Percentiles rank a stretch among this genome's conserved stretches.
phyloP scores from a whole-genome alignment of 768 basidiomycete species.

The Kwoniella botswanensis region DNA sequence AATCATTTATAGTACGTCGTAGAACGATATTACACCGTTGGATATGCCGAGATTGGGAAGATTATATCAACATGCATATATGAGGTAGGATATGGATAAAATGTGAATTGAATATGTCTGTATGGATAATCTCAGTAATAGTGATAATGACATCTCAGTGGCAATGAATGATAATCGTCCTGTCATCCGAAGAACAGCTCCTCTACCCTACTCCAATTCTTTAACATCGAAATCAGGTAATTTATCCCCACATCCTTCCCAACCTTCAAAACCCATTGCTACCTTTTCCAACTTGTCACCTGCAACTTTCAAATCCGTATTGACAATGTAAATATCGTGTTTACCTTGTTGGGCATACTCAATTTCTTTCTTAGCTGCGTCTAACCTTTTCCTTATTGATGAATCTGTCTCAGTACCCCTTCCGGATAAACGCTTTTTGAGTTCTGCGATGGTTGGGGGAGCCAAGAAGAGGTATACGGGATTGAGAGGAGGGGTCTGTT shows the following conservation, averaged over 20 bases:
- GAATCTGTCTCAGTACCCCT: conserved; percentile 84
- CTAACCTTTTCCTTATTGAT: conserved; percentile 74
- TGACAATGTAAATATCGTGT: conserved; percentile 85
- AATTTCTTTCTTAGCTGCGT: conserved; percentile 78
- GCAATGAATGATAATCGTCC: too few relatives aligned
- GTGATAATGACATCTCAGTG: too few relatives aligned
- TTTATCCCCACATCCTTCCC: conserved; percentile 66
- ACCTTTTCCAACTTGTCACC: conserved; percentile 77
- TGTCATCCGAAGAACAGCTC: too few relatives aligned
- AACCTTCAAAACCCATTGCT: conserved; percentile 76
- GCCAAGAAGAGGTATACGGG: conserved; percentile 91
- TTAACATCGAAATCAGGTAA: conserved; percentile 64
- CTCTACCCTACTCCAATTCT: conserved; percentile 31
- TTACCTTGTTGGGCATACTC: conserved; percentile 77
- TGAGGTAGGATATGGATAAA: not conserved
- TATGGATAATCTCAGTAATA: not conserved
- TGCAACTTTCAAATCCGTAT: conserved; percentile 83
- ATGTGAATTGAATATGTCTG: not conserved
- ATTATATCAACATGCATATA: conserved; percentile 10
- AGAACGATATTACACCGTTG: not conserved
- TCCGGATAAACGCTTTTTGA: conserved; percentile 72
- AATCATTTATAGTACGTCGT: not conserved
- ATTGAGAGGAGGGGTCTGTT: conserved; percentile 63
- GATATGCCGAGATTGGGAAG: not conserved
- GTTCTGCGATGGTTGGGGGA: conserved; percentile 76